These are phyloP conservation scores for Penicillium silybi DNA, from an alignment of 495 filamentous ascomycete genomes.

Conservation along the genomic window DNA sequence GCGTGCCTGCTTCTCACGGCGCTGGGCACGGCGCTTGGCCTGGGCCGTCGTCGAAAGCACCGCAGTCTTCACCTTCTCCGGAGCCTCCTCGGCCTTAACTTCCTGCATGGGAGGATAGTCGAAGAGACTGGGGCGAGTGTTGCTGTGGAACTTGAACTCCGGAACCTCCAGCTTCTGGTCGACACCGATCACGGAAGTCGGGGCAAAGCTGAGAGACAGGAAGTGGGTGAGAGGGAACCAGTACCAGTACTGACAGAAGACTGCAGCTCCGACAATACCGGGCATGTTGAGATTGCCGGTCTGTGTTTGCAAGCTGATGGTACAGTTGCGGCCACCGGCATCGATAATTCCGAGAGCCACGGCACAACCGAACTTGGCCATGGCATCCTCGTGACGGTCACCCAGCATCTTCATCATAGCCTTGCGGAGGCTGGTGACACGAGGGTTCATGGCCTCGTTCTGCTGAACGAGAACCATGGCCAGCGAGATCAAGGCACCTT, in stretches of 20 bases:
- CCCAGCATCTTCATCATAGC: constrained; percentile 85
- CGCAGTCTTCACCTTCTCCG: constrained; percentile 91
- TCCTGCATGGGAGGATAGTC: constrained; percentile 97
- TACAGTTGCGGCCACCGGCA: constrained; percentile 96
- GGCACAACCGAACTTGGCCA: constrained; percentile 97
- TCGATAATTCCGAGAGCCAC: constrained; percentile 96
- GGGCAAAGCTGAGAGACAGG: constrained; percentile 86
- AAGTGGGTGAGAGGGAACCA: constrained; percentile 99
- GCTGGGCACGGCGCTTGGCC: constrained; percentile 84
- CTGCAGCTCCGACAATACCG: constrained; percentile 93
- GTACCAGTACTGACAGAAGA: constrained; percentile 99
- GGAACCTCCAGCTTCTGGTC: constrained; percentile 92
- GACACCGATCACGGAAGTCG: constrained; percentile 90
- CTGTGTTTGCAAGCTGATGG: constrained; percentile 94
- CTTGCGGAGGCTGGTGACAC: constrained; percentile 77
- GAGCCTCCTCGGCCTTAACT: constrained; percentile 87
- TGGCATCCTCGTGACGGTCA: constrained; percentile 97
- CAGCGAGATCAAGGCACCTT: constrained; percentile 91
- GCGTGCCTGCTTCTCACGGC: constrained; percentile 68
- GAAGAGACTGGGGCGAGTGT: constrained; percentile 90
- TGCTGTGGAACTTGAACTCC: constrained; percentile 94
- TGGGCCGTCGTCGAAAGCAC: constrained; percentile 96
- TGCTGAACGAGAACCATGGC: constrained; percentile 99
- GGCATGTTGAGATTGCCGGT: constrained; percentile 98
- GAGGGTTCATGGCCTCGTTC: constrained; percentile 92